Evolutionary conservation across 805 yeast genomes (phyloP), one percentile per base, ranked within the genome.

Genomic region (Saccharomycopsis fodiens): DNA sequence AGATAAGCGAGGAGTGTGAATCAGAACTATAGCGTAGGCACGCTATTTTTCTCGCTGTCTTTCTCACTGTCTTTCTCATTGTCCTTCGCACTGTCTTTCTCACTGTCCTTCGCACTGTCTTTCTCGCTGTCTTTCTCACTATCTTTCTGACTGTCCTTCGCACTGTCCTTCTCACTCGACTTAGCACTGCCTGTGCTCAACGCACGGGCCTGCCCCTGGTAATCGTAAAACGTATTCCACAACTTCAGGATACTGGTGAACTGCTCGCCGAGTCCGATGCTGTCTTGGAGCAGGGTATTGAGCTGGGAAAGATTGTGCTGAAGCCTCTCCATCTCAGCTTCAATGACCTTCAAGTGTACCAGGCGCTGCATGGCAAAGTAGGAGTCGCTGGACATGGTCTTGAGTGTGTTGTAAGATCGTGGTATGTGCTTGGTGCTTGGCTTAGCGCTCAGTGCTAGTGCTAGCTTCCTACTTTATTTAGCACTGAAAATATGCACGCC

Each of bases 281-380:
- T 34, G 20, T 50, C 53, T 15, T 47, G 43, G 30, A 50, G 41
- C 23, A 30, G 83, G 65, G 76, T 88, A 66, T 63, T 88, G 19
- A 41, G 7, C 16, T 22, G 12, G n/a, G 20, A 21, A 8, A 40
- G 5, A 36, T 40, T 40, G 10, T 15, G 34, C 5, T 44, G 17
- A 7, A 47, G 20, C 27, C 35, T 36, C 13, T 27, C 19, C 32
- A 48, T 31, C 20, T 48, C 52, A 3, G 7, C 25, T 4, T 27
- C 22, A 27, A 48, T 48, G 34, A 37, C 46, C 23, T 41, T 32
- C 15, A 45, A 39, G n/a, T 21, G 15, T 16, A 48, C 42, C 10
- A 37, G 35, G 23, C 45, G 45, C 20, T 48, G 45, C 27, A 30
- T 21, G 10, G 35, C 30, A 19, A 45, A 48, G 23, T 45, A 45